Percentiles rank a stretch among this genome's conserved stretches.
Evolutionary conservation across 176 grass and related monocot species (phyloP).

Genomic region (Zizania latifolia): DNA sequence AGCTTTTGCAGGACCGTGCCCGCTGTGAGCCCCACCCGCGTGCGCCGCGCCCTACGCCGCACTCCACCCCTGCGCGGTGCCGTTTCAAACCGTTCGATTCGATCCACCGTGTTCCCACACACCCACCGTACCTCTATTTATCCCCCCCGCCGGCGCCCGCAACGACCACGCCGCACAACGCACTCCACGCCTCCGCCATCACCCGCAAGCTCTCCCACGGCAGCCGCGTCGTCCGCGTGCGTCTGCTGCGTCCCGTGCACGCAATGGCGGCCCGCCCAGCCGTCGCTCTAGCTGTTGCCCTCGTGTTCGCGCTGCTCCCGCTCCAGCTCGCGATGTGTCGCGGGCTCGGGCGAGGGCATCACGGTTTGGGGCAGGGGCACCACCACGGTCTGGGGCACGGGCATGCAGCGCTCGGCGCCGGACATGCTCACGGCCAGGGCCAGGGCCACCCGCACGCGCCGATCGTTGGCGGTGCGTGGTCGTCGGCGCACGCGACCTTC

Average conservation of each 20-base stretch:
- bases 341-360: background rate
- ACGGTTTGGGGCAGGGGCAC: background rate
- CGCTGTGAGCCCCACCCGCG: constrained; percentile 9
- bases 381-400: too few species aligned
- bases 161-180: too few species aligned
- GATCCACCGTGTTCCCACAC: background rate
- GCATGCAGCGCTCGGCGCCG: background rate
- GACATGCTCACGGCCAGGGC: background rate
- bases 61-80: constrained; percentile 1
- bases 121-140: constrained; percentile 26
- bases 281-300: background rate
- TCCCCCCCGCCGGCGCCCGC: background rate
- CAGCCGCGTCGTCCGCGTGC: too few species aligned
- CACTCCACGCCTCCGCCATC: background rate
- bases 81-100: constrained; percentile 30
- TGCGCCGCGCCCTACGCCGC: background rate
- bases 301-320: constrained; percentile 26
- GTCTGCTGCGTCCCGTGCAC: background rate
- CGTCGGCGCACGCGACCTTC: constrained; percentile 76
- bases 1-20: constrained; percentile 13
- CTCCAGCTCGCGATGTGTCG: background rate
- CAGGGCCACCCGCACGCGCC: constrained; percentile 1
- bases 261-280: constrained; percentile 15
- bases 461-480: constrained; percentile 41
- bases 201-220: background rate